Evolutionary conservation across 306 rosid species (phyloP).

Genomic region (Vicia sativa): DNA sequence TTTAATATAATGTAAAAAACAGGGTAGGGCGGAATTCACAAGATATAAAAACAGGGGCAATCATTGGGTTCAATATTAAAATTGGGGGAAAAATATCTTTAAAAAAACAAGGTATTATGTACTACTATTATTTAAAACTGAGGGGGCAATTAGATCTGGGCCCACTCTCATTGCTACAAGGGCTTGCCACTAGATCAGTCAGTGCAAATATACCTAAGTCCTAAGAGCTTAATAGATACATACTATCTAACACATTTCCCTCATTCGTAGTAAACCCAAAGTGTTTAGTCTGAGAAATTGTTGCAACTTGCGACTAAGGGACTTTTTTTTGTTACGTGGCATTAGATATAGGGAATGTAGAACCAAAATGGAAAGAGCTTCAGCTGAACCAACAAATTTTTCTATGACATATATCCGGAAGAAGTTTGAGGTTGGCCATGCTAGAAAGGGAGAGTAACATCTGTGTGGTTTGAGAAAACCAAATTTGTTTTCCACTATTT

Average conservation of each 20-base stretch:
- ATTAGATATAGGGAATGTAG: no score
- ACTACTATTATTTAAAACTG: background rate
- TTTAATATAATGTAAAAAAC: background rate
- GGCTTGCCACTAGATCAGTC: background rate
- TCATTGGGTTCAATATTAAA: background rate
- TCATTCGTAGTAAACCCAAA: no score
- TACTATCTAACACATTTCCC: background rate
- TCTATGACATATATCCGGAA: no score
- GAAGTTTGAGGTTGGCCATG: no score
- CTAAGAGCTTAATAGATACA: background rate
- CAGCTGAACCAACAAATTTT: no score
- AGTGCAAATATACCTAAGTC: background rate
- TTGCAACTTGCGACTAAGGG: no score
- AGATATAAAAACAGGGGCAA: background rate
- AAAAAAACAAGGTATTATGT: background rate
- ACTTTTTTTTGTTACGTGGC: no score
- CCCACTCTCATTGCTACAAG: background rate
- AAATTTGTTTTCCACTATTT: no score
- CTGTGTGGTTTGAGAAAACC: no score
- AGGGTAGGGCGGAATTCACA: background rate
- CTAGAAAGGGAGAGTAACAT: no score
- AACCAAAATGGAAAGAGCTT: no score
- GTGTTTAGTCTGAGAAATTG: no score
- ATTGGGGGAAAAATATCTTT: background rate
- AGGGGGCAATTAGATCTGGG: background rate